These are phyloP conservation scores for Auricularia auricula-judae DNA, from an alignment of 768 basidiomycete species.

Conservation along the genomic window DNA sequence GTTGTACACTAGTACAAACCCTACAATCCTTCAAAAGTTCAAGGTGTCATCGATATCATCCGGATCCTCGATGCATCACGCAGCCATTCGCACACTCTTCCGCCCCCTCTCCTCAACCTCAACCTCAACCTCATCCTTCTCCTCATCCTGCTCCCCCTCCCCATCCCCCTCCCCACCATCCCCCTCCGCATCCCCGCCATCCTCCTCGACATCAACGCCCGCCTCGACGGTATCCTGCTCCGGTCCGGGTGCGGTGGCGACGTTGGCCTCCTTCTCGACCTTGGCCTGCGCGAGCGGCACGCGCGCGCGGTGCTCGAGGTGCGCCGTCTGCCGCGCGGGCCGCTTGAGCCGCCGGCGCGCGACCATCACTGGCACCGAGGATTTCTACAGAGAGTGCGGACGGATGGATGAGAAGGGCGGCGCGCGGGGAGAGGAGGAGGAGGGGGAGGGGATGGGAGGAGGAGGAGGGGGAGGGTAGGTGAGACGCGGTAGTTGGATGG, in stretches of 20 bases:
- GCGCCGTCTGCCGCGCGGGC: slow-evolving; percentile 69
- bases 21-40: too few relatives aligned
- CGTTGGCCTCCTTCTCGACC: slow-evolving; percentile 69
- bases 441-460: too few relatives aligned
- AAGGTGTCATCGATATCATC: neutral
- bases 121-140: slow-evolving; percentile 17
- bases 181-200: slow-evolving; percentile 12
- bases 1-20: too few relatives aligned
- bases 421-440: too few relatives aligned
- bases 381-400: slow-evolving; percentile 42
- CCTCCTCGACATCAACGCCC: slow-evolving; percentile 12
- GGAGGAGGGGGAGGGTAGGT: too few relatives aligned
- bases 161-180: slow-evolving; percentile 12
- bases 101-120: slow-evolving; percentile 14
- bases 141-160: slow-evolving; percentile 17
- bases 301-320: slow-evolving; percentile 70
- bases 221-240: slow-evolving; percentile 48
- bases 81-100: slow-evolving; percentile 10
- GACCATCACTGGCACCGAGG: slow-evolving; percentile 94
- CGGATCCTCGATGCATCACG: neutral
- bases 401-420: too few relatives aligned
- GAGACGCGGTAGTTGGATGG: slow-evolving; percentile 4
- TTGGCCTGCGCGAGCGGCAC: slow-evolving; percentile 79
- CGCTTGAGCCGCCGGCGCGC: slow-evolving; percentile 85
- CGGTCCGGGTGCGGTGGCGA: too few relatives aligned